Percentiles rank a stretch among this genome's conserved stretches.
phyloP scores from a whole-genome alignment of 768 basidiomycete genomes.

The Dioszegia hungarica region DNA sequence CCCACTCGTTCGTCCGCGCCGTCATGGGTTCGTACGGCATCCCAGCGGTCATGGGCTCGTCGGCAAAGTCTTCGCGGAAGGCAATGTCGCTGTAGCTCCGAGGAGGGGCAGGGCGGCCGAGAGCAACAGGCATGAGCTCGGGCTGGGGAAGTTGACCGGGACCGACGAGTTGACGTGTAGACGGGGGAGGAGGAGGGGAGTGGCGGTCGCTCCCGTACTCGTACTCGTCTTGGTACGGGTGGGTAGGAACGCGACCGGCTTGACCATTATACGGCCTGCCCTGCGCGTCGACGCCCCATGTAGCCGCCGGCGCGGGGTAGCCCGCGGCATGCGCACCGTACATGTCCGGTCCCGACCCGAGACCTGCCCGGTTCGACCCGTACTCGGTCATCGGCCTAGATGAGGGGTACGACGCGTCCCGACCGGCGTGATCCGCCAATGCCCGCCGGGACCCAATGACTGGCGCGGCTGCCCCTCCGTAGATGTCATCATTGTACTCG shows the following conservation, averaged over 20 bases:
- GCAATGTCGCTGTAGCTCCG: conserved; percentile 20
- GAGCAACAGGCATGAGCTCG: conserved; percentile 21
- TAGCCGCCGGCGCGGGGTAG: conserved; percentile 6
- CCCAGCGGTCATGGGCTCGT: conserved; percentile 11
- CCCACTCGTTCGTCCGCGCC: conserved; percentile 13
- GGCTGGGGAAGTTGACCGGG: conserved; percentile 10
- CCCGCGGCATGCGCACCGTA: neutral
- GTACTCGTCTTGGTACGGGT: conserved; percentile 12
- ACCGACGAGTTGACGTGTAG: conserved; percentile 25
- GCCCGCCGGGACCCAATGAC: conserved; percentile 41
- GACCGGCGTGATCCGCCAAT: conserved; percentile 15
- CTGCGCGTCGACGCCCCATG: conserved; percentile 33
- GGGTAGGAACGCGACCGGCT: conserved; percentile 29
- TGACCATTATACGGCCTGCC: conserved; percentile 33
- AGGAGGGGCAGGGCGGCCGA: conserved; percentile 35
- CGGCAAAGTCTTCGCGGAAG: conserved; percentile 34
- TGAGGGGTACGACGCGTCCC: neutral
- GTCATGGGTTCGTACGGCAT: conserved; percentile 16
- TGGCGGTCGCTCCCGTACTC: neutral
- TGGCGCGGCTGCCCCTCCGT: conserved; percentile 32
- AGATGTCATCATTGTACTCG: conserved; percentile 25
- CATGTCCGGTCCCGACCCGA: conserved; percentile 18
- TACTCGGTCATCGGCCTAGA: conserved; percentile 20
- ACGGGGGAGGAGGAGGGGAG: conserved; percentile 10
- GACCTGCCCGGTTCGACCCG: conserved; percentile 30